Evolutionary conservation across 1,284 basidiomycete genomes (phyloP), one percentile per base, ranked within the genome.

Genomic region (Serendipita sp.): DNA sequence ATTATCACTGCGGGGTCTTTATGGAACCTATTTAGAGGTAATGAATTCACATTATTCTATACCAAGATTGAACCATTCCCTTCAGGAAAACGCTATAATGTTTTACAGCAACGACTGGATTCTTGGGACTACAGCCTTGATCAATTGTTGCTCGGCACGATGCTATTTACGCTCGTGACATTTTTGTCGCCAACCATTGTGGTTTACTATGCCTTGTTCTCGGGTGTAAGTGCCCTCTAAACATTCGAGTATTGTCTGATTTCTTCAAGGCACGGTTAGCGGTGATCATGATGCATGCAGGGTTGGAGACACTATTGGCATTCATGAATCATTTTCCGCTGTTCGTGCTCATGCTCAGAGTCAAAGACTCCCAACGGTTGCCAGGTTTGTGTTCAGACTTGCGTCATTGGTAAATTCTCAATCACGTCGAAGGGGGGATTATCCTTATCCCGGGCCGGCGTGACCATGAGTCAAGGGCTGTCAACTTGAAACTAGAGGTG

Each of bases 11-110:
- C 83, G 5, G 80, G 80, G 35, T 88, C 85, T 0, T 74, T 98
- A 13, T 97, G 91, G 83, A 92, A 93, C 70, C 80, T 99, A n/a
- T 99, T 98, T 71, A 80, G 93, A 73, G 94, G 93, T 88, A 69
- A 50, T 53, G 34, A 55, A 32, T 63, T 64, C 34, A 65, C 62
- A 29, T 8, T 15, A 26, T 26, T 22, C 38, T 5, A 2, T 49
- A n/a, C 29, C 45, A 29, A n/a, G 8, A n/a, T 30, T 32, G 12
- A 32, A 26, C 32, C 10, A 58, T 45, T 50, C 3, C 22, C 8
- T 3, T 17, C 66, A 92, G 93, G 93, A 1, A 95, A 90, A 73
- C 81, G 91, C 61, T 87, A 83, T 71, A 96, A 96, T 70, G 80
- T 87, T 30, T 76, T 97, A 32, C 81, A 92, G 55, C 79, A 85